These are phyloP conservation scores for Xylaria intraflava DNA, from an alignment of 495 filamentous ascomycete species.

Conservation along the genomic window DNA sequence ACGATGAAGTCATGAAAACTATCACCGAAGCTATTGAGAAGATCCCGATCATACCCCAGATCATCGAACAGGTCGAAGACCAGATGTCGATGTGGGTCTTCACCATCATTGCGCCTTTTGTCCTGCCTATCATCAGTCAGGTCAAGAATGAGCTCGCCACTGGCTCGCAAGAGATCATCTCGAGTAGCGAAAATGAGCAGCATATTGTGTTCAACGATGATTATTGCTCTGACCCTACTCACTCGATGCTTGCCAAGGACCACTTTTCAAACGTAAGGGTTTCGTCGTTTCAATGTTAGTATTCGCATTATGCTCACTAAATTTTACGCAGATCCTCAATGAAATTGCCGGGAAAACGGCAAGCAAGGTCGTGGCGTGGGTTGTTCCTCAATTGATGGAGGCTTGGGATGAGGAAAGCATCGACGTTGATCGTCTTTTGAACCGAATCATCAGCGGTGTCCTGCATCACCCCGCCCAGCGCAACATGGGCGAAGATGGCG, in stretches of 20 bases:
- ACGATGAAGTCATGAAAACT: conserved; percentile 73
- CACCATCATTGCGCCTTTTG: conserved; percentile 73
- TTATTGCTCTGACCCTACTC: conserved; percentile 68
- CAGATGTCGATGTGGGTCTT: conserved; percentile 82
- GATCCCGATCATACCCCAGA: conserved; percentile 70
- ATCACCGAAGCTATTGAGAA: conserved; percentile 71
- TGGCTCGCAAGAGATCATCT: conserved; percentile 79
- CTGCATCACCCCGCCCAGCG: conserved; percentile 83
- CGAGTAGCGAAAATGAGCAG: conserved; percentile 70
- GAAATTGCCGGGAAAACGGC: conserved; percentile 81
- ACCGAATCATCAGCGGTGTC: conserved; percentile 70
- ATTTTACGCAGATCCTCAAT: conserved; percentile 66
- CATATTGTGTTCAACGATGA: conserved; percentile 81
- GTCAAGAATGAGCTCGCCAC: conserved; percentile 77
- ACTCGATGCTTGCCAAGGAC: conserved; percentile 95
- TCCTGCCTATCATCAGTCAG: conserved; percentile 78
- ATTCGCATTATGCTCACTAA: conserved; percentile 18
- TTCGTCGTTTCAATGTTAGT: background rate
- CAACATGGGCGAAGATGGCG: conserved; percentile 63
- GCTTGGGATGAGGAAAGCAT: conserved; percentile 72
- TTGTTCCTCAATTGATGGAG: conserved; percentile 76
- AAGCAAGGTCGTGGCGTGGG: conserved; percentile 68
- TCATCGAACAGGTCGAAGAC: conserved; percentile 74
- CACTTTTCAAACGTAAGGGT: conserved; percentile 66
- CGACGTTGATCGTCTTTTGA: conserved; percentile 60